A percentile compares a stretch with the other conserved stretches of the same genome.
Conservation (phyloP, 2,329 filamentous ascomycete genomes). For the Fusarium coicis region DNA sequence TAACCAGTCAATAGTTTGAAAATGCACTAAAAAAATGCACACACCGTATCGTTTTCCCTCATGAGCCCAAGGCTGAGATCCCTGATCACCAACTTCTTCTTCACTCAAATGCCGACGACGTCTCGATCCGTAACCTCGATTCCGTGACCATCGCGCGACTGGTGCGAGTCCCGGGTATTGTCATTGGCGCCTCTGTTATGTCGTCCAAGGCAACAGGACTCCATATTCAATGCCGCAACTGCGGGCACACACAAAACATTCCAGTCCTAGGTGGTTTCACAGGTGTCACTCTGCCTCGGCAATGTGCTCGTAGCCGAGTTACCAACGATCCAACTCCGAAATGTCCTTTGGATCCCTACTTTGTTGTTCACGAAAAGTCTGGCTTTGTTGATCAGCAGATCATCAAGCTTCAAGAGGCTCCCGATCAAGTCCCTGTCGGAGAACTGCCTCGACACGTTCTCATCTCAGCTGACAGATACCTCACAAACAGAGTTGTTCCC, state of each 20-base stretch:
- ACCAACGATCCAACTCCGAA: conserved; percentile 75
- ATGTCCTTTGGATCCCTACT: conserved; percentile 95
- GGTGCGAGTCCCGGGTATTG: conserved; percentile 96
- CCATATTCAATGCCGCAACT: conserved; percentile 88
- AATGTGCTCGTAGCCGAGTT: conserved; percentile 73
- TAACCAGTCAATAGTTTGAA: conserved; percentile 76
- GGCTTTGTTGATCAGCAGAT: conserved; percentile 98
- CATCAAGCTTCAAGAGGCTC: conserved; percentile 96
- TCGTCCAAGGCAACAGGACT: conserved; percentile 94
- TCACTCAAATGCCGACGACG: conserved; percentile 89
- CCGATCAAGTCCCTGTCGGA: conserved; percentile 96
- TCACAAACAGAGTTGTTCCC: conserved; percentile 95
- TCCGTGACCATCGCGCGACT: conserved; percentile 92
- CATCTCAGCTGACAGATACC: conserved; percentile 94
- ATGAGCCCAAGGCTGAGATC: conserved; percentile 72
- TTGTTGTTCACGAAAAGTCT: conserved; percentile 92
- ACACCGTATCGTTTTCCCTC: conserved; percentile 90
- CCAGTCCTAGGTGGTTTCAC: conserved; percentile 86
- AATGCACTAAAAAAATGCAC: conserved; percentile 89
- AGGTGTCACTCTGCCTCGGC: conserved; percentile 84
- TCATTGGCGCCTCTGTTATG: conserved; percentile 96
- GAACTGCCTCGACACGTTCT: conserved; percentile 95
- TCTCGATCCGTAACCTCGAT: conserved; percentile 93
- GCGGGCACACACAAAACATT: conserved; percentile 76
- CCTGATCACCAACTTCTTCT: conserved; percentile 95